Conservation (phyloP, 2,329 filamentous ascomycete species). For the Cyphellophora attinorum region DNA sequence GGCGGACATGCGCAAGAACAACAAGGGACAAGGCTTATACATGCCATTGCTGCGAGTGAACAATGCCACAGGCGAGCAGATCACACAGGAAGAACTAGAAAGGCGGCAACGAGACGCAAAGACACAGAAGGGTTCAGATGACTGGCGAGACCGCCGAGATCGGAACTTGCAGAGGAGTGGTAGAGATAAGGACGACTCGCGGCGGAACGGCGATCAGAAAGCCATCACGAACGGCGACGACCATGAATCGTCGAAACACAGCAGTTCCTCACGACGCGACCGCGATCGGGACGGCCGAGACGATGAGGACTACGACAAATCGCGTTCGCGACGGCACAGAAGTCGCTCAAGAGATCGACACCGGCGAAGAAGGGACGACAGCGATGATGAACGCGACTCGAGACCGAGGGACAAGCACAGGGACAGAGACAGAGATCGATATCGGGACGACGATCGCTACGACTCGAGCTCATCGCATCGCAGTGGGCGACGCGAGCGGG, state of each 20-base stretch:
- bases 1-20: slow-evolving; percentile 42
- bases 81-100: slow-evolving; percentile 54
- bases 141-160: slow-evolving; percentile 36
- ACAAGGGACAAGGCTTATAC: slow-evolving; percentile 43
- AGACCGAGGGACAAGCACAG: slow-evolving; percentile 19
- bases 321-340: slow-evolving; percentile 19
- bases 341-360: slow-evolving; percentile 29
- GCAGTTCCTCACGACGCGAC: slow-evolving; percentile 26
- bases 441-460: slow-evolving; percentile 20
- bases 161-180: slow-evolving; percentile 31
- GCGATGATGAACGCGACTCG: too few relatives aligned
- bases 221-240: slow-evolving; percentile 22
- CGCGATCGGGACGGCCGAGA: slow-evolving; percentile 21
- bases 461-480: slow-evolving; percentile 16
- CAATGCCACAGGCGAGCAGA: slow-evolving; percentile 51
- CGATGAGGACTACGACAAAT: slow-evolving; percentile 16
- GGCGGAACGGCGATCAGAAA: slow-evolving; percentile 25
- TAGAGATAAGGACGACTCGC: slow-evolving; percentile 25
- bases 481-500: slow-evolving; percentile 19
- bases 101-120: slow-evolving; percentile 40
- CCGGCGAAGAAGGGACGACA: slow-evolving; percentile 23
- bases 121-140: slow-evolving; percentile 30
- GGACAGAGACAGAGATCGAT: slow-evolving; percentile 23
- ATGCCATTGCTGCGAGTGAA: slow-evolving; percentile 54
- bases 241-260: slow-evolving; percentile 29